These are phyloP conservation scores for Ogataea angusta DNA, from an alignment of 805 yeast genomes.

Conservation along the genomic window DNA sequence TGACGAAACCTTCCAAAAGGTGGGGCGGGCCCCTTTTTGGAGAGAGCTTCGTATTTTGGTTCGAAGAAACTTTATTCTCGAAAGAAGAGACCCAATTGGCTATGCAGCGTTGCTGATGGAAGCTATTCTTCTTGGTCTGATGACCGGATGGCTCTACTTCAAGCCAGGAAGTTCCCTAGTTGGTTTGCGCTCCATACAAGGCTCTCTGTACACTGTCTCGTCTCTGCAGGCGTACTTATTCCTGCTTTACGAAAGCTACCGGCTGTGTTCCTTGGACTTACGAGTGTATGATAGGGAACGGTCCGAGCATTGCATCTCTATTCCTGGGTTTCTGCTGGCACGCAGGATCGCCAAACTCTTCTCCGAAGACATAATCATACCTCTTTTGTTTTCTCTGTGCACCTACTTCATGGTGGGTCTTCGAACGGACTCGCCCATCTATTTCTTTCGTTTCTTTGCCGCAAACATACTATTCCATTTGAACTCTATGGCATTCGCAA, in stretches of 20 bases:
- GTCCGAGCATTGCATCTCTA: conserved; percentile 63
- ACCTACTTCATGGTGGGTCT: conserved; percentile 80
- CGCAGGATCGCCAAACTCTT: conserved; percentile 63
- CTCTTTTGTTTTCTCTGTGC: conserved; percentile 55
- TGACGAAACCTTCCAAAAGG: conserved; percentile 20
- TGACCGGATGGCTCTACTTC: conserved; percentile 76
- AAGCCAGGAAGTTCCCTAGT: conserved; percentile 56
- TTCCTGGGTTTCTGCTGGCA: conserved; percentile 62
- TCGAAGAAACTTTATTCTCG: conserved; percentile 43
- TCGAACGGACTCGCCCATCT: conserved; percentile 39
- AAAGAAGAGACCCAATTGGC: conserved; percentile 51
- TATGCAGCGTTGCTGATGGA: conserved; percentile 41
- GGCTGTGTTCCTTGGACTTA: conserved; percentile 54
- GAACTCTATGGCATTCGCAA: conserved; percentile 54
- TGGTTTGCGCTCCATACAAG: conserved; percentile 61
- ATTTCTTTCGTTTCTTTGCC: conserved; percentile 63
- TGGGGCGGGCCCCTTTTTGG: conserved; percentile 37
- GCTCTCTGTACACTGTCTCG: conserved; percentile 49
- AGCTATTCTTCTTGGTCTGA: conserved; percentile 48
- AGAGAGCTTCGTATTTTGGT: conserved; percentile 44
- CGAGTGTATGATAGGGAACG: conserved; percentile 63
- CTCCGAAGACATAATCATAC: conserved; percentile 65
- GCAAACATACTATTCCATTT: conserved; percentile 54
- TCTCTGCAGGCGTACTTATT: conserved; percentile 56
- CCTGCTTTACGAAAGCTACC: conserved; percentile 54